Base-by-base conservation (phyloP, 208 protist species). In the Trypanosoma rangeli region DNA sequence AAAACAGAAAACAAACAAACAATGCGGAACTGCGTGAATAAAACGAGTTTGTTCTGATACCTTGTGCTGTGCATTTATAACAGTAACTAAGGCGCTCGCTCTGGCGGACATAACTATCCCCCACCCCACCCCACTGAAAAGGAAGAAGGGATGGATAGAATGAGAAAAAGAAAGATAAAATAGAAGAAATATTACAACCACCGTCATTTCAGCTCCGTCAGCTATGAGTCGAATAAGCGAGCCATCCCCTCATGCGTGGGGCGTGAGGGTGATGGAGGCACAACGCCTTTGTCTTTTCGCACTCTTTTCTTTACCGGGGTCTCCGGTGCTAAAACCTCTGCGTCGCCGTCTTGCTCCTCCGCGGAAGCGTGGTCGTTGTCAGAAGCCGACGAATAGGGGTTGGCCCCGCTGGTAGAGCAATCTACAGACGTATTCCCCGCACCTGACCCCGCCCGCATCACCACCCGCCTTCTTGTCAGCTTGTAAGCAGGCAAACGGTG, bases 251-350 rank as follows among this genome's bases (percentile, higher is more conserved):
- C 66, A 52, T 46, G 55, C 18, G 56, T 48, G 22, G 50, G 48
- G 28, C 71, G 71, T 31, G 42, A 71, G 9, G 71, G 71, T 48
- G 71, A 76, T 10, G 71, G 71, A 53, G 71, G 71, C 16, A 76
- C 64, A 24, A 35, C 59, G 31, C 24, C 48, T 9, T 39, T 56
- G 0, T 76, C 71, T 12, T 16, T 56, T 46, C 64, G 44, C n/a
- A 61, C 48, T 48, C 39, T 56, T 67, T 71, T 76, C 39, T 68
- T 68, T 20, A 76, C 71, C 22, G 71, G 71, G 16, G 62, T 76
- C 26, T 54, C 63, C 31, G 64, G 63, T 39, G 71, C 71, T 31
- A 76, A 70, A 20, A 76, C 37, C 33, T 76, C 71, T 29, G 50
- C 48, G 35, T 76, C 71, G n/a, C 31, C 53, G 26, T 71, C 64